Conservation (phyloP, 352 stramenopile species). For the Phytophthora fragariae region DNA sequence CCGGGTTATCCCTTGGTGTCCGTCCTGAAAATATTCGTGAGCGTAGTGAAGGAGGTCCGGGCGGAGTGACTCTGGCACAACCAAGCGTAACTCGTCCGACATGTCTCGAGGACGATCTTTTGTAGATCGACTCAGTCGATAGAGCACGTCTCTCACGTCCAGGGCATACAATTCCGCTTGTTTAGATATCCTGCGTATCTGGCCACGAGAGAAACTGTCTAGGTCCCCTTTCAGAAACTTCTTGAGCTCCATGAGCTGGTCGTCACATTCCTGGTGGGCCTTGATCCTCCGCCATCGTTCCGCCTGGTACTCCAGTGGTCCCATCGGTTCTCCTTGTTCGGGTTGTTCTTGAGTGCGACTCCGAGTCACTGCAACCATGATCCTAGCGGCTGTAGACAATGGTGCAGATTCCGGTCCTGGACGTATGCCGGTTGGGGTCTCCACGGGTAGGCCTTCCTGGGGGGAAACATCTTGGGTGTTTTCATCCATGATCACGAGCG, state of each 20-base stretch:
- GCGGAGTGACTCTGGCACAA: background rate
- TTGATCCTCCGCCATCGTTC: constrained; percentile 12
- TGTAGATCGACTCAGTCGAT: background rate
- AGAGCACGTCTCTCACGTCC: background rate
- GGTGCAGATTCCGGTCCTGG: background rate
- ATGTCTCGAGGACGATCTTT: background rate
- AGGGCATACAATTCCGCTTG: background rate
- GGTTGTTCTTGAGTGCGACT: background rate
- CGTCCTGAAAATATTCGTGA: background rate
- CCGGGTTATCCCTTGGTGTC: background rate
- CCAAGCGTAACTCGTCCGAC: background rate
- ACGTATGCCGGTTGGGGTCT: background rate
- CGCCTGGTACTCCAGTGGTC: background rate
- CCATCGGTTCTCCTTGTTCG: background rate
- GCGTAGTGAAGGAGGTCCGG: no score
- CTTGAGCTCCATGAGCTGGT: background rate
- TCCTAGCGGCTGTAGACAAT: background rate
- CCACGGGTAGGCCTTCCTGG: background rate
- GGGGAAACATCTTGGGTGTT: background rate
- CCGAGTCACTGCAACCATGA: background rate
- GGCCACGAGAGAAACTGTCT: background rate
- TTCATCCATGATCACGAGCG: background rate
- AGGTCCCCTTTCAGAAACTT: constrained; percentile 4
- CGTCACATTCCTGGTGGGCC: background rate
- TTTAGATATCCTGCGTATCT: background rate